Evolutionary conservation across 202 grass and related monocot genomes (phyloP), one percentile per base, ranked within the genome.

Genomic region (Eragrostis tef): DNA sequence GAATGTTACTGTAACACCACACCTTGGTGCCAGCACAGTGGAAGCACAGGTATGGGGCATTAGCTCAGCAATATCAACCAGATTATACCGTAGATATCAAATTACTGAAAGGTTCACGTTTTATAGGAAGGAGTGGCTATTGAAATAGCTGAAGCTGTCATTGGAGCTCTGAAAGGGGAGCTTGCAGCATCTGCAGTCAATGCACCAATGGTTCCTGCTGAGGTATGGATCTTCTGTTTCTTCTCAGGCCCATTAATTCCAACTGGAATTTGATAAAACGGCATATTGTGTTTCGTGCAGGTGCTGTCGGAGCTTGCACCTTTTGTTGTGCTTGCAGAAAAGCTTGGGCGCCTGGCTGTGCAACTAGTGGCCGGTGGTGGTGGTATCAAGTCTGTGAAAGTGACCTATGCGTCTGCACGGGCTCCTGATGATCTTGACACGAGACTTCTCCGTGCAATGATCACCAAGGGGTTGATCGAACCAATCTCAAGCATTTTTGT

Each of bases 101-200:
- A n/a, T 34, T 84, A 27, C 82, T 81, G 67, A 81, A 20, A 48
- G 26, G 20, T 26, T 57, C n/a, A 58, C 50, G 63, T 50, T 86
- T 16, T 19, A 50, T 34, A 97, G 93, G 93, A 97, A 91, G 93
- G 91, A 84, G 93, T 97, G 54, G 93, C 93, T 58, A 91, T 97
- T 74, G 93, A 97, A 89, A 93, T 97, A 64, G 93, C 93, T 63
- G 93, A 97, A 97, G 93, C 93, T 75, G 93, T 97, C 53, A 90
- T 93, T 85, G 93, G 93, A 85, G 93, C 93, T 88, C 62, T 97
- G 67, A 93, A 91, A 84, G 93, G 93, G n/a, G 93, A 97, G 59
- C 93, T 97, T 85, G 88, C 93, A 56, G 93, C 93, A 81, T 93
- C 93, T 52, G 88, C 93, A 20, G 93, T 97, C 44, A 97, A 97